A percentile compares a stretch with the other conserved stretches of the same genome.
Conservation (phyloP, 257 asterid species). For the Forsythia viridissima region DNA sequence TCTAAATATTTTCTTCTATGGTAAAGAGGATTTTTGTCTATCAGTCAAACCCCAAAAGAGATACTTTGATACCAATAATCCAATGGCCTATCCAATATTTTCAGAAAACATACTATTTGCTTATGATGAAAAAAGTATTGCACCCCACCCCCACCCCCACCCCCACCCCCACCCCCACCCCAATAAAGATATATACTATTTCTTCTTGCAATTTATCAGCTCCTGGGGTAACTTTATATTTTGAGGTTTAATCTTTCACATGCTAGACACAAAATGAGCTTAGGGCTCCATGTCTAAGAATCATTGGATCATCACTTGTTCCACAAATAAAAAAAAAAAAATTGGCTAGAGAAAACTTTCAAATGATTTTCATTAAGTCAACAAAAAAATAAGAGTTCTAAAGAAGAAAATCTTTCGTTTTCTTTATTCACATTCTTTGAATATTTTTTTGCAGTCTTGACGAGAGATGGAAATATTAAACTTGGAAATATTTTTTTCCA, state of each 20-base stretch:
- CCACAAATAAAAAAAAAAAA: neutral
- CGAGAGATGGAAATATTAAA: neutral
- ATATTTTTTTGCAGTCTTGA: neutral
- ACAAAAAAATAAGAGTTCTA: neutral
- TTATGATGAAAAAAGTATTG: neutral
- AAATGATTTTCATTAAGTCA: neutral
- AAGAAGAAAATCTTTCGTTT: neutral
- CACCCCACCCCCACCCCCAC: neutral
- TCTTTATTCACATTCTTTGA: neutral
- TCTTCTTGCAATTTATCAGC: neutral
- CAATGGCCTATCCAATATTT: neutral
- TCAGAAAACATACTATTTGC: neutral
- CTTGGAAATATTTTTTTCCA: neutral
- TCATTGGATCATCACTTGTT: neutral
- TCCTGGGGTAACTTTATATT: neutral
- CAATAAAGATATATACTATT: neutral
- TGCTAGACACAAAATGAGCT: neutral
- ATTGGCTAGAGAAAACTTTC: neutral
- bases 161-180: neutral
- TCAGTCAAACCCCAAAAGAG: neutral
- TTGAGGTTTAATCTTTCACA: slow-evolving; percentile 6
- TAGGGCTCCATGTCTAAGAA: neutral
- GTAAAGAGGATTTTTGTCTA: neutral
- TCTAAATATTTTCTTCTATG: neutral
- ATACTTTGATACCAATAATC: neutral